These are phyloP conservation scores for Mucor circinelloides DNA, from an alignment of 371 early-diverging fungal species.

Conservation along the genomic window DNA sequence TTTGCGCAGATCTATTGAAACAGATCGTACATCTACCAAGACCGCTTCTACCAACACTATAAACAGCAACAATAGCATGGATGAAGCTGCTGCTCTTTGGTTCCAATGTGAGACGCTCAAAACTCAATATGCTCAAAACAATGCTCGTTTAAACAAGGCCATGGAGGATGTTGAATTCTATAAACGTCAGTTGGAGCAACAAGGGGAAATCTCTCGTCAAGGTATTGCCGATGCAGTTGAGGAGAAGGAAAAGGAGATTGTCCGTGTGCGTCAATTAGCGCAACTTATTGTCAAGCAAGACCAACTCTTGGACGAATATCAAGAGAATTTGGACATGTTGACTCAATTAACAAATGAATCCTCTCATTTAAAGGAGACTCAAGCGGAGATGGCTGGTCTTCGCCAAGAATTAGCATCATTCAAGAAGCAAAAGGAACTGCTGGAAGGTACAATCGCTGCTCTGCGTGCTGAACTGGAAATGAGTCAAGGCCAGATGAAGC, in stretches of 20 bases:
- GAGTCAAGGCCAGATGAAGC: constrained; percentile 29
- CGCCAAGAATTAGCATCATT: constrained; percentile 22
- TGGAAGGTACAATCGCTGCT: constrained; percentile 24
- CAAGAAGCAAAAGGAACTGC: constrained; percentile 15
- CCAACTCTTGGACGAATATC: constrained; percentile 14
- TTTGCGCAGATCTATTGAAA: not conserved
- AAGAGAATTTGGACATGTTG: constrained; percentile 12
- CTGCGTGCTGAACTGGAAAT: constrained; percentile 30
- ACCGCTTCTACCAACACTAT: not conserved
- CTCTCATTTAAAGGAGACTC: not conserved
- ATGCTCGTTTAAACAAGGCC: constrained; percentile 18
- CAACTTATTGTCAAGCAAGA: constrained; percentile 29
- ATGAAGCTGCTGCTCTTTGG: constrained; percentile 27
- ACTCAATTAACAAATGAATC: constrained; percentile 10
- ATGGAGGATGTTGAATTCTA: constrained; percentile 25
- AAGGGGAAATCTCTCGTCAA: constrained; percentile 4
- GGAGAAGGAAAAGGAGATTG: constrained; percentile 22
- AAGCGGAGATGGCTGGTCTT: constrained; percentile 12
- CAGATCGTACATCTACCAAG: not conserved
- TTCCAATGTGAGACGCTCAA: constrained; percentile 28
- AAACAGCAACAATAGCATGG: not conserved
- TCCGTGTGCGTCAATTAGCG: constrained; percentile 18
- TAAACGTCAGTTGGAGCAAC: constrained; percentile 21
- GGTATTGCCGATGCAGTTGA: constrained; percentile 6
- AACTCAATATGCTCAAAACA: constrained; percentile 25